A percentile compares a stretch with the other conserved stretches of the same genome.
Evolutionary conservation across 2,329 filamentous ascomycete species (phyloP).

Genomic region (Emergomyces orientalis): DNA sequence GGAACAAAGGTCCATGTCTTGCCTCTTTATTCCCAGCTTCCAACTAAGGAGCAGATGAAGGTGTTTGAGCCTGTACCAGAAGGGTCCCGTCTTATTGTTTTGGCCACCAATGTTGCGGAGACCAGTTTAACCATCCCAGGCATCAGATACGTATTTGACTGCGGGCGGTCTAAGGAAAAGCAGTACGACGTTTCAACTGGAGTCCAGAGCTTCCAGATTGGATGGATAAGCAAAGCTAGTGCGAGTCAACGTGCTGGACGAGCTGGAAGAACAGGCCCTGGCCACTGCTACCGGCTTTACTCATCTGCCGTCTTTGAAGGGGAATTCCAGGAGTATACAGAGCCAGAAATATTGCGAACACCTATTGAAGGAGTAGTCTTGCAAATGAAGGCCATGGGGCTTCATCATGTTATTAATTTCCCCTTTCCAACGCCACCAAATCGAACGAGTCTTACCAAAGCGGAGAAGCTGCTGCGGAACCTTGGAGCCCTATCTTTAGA

Average conservation of each 20-base stretch:
- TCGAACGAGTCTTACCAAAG: slow-evolving; percentile 62
- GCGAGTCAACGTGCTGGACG: slow-evolving; percentile 85
- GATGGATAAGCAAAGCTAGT: slow-evolving; percentile 96
- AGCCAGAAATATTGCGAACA: slow-evolving; percentile 81
- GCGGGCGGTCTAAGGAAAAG: slow-evolving; percentile 83
- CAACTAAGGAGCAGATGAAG: slow-evolving; percentile 79
- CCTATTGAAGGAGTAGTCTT: slow-evolving; percentile 88
- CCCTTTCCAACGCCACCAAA: slow-evolving; percentile 91
- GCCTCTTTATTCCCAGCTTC: slow-evolving; percentile 87
- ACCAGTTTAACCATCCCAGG: slow-evolving; percentile 95
- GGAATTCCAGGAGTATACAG: slow-evolving; percentile 75
- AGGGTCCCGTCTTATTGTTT: slow-evolving; percentile 71
- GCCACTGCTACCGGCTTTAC: slow-evolving; percentile 91
- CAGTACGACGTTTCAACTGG: slow-evolving; percentile 80
- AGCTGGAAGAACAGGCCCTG: slow-evolving; percentile 88
- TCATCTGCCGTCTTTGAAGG: slow-evolving; percentile 86
- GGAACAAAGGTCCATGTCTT: slow-evolving; percentile 71
- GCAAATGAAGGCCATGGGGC: slow-evolving; percentile 88
- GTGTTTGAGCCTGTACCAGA: slow-evolving; percentile 82
- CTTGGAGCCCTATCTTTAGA: slow-evolving; percentile 65
- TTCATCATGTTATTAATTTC: slow-evolving; percentile 84
- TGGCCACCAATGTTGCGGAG: slow-evolving; percentile 95
- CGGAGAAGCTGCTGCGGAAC: slow-evolving; percentile 78
- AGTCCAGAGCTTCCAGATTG: slow-evolving; percentile 89
- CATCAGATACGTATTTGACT: slow-evolving; percentile 92